These are phyloP conservation scores for Rutstroemia sp. DNA, from an alignment of 2,329 filamentous ascomycete species.

Conservation along the genomic window DNA sequence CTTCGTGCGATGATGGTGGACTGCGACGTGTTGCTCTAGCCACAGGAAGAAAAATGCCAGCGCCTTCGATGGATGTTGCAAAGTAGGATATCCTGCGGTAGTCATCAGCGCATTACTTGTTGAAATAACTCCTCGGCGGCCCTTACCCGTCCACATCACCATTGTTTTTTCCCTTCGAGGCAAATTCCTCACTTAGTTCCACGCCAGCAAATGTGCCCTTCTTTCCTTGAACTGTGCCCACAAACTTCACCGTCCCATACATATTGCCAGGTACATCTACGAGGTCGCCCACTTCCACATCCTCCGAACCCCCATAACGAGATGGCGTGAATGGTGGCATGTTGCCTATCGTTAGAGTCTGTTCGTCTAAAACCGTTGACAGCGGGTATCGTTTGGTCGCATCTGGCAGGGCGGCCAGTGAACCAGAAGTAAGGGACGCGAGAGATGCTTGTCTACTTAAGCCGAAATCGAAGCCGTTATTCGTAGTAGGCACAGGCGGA, in stretches of 20 bases:
- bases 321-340: constrained; percentile 50
- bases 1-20: constrained; percentile 44
- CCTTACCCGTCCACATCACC: constrained; percentile 90
- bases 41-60: constrained; percentile 89
- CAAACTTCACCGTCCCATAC: constrained; percentile 81
- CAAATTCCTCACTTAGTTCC: constrained; percentile 76
- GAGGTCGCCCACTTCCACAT: constrained; percentile 67
- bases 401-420: constrained; percentile 60
- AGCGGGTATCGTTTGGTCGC: constrained; percentile 56
- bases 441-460: constrained; percentile 56
- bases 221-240: constrained; percentile 82
- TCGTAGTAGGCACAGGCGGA: neutral
- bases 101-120: constrained; percentile 17
- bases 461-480: constrained; percentile 1
- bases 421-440: constrained; percentile 57
- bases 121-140: constrained; percentile 19
- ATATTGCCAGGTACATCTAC: constrained; percentile 94
- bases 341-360: constrained; percentile 31
- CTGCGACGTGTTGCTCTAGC: constrained; percentile 69
- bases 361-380: constrained; percentile 44
- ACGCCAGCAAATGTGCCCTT: constrained; percentile 88
- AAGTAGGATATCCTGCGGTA: constrained; percentile 65
- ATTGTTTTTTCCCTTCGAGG: constrained; percentile 82
- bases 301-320: constrained; percentile 38
- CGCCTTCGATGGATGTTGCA: constrained; percentile 64